Evolutionary conservation across 2,329 filamentous ascomycete species (phyloP).

Genomic region (Hypoxylon sp.): DNA sequence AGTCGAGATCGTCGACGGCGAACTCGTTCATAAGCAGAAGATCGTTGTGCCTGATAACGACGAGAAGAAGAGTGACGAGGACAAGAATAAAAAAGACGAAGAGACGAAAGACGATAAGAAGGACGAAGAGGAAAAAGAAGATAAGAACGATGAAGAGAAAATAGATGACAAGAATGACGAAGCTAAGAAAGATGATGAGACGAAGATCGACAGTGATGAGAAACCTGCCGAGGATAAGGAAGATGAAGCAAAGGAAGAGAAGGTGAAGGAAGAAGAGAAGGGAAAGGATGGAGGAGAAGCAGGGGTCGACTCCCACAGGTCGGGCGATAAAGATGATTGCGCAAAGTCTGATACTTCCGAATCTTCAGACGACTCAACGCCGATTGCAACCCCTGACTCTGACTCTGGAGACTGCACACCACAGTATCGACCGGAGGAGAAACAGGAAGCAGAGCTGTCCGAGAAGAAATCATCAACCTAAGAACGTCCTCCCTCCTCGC

Average conservation of each 20-base stretch:
- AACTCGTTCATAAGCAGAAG: constrained; percentile 52
- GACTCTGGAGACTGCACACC: constrained; percentile 48
- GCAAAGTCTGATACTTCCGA: constrained; percentile 51
- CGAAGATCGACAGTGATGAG: constrained; percentile 48
- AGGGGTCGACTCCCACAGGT: constrained; percentile 25
- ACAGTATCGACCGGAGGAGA: constrained; percentile 38
- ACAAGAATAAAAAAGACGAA: constrained; percentile 14
- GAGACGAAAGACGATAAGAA: constrained; percentile 44
- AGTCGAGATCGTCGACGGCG: constrained; percentile 54
- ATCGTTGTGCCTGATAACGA: constrained; percentile 52
- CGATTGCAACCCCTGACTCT: constrained; percentile 50
- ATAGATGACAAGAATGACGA: constrained; percentile 24
- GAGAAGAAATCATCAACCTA: constrained; percentile 25
- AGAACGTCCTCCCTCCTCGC: neutral
- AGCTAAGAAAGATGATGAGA: constrained; percentile 32
- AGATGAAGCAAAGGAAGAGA: constrained; percentile 33
- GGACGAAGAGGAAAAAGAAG: constrained; percentile 50
- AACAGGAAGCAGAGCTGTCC: constrained; percentile 7
- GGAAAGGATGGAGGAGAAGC: constrained; percentile 50
- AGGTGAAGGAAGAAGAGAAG: constrained; percentile 38
- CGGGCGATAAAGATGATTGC: constrained; percentile 43
- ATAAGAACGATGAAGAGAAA: constrained; percentile 32
- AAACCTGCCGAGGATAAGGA: constrained; percentile 17
- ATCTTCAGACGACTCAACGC: constrained; percentile 48
- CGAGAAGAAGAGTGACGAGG: constrained; percentile 19